A percentile compares a stretch with the other conserved stretches of the same genome.
Evolutionary conservation across 495 filamentous ascomycete species (phyloP).

Genomic region (Penicillium samsonianum): DNA sequence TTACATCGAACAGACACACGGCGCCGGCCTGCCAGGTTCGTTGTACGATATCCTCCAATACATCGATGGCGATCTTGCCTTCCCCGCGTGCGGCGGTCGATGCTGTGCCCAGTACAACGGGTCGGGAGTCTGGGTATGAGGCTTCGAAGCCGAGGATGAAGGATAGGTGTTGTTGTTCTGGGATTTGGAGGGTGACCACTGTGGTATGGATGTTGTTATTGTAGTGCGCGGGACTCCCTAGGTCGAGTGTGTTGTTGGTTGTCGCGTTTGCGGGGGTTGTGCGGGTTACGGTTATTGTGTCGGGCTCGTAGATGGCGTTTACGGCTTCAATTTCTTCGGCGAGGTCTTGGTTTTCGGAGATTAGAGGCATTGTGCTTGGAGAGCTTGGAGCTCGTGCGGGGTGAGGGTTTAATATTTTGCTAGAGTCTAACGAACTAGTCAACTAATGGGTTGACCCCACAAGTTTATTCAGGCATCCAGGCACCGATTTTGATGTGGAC

Average conservation of each 20-base stretch:
- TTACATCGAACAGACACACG: slow-evolving; percentile 85
- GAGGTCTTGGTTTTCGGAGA: slow-evolving; percentile 60
- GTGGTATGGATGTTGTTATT: slow-evolving; percentile 31
- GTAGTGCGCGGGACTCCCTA: slow-evolving; percentile 25
- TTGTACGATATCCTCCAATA: slow-evolving; percentile 65
- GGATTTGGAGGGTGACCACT: slow-evolving; percentile 41
- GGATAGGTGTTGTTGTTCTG: slow-evolving; percentile 46
- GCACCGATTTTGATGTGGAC: neutral
- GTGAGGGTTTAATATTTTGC: slow-evolving; percentile 9
- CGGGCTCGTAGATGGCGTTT: slow-evolving; percentile 85
- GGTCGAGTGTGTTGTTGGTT: slow-evolving; percentile 48
- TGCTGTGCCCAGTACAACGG: slow-evolving; percentile 65
- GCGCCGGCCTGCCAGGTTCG: slow-evolving; percentile 68
- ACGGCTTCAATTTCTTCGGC: slow-evolving; percentile 84
- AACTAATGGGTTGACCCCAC: slow-evolving; percentile 16
- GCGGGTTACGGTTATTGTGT: slow-evolving; percentile 54
- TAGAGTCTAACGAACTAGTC: too few relatives aligned
- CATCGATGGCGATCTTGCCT: slow-evolving; percentile 63
- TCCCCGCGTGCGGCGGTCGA: slow-evolving; percentile 58
- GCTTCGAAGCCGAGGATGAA: slow-evolving; percentile 67
- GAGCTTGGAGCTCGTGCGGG: slow-evolving; percentile 6
- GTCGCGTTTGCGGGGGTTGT: slow-evolving; percentile 36
- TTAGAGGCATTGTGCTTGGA: slow-evolving; percentile 24
- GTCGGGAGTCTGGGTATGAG: slow-evolving; percentile 71
- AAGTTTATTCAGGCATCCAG: slow-evolving; percentile 8